Conservation (phyloP, 768 basidiomycete genomes). For the Trametes elegans region DNA sequence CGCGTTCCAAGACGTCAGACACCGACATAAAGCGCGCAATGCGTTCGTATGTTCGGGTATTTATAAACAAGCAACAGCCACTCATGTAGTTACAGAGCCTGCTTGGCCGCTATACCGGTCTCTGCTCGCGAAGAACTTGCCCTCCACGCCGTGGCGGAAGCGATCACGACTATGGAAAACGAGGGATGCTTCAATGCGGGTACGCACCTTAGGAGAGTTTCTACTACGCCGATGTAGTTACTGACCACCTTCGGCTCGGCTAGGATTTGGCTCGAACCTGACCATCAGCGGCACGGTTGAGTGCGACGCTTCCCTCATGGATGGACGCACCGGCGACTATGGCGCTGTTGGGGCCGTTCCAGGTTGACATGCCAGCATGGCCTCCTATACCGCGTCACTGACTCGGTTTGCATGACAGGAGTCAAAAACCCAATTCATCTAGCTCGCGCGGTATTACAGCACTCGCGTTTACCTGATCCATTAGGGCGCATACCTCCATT, state of each 20-base stretch:
- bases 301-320: conserved; percentile 80
- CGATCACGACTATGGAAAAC: conserved; percentile 63
- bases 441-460: conserved; percentile 55
- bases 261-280: conserved; percentile 80
- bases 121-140: conserved; percentile 27
- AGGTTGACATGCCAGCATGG: conserved; percentile 38
- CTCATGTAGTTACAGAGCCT: conserved; percentile 43
- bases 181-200: conserved; percentile 72
- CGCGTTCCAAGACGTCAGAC: conserved; percentile 39
- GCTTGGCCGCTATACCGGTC: conserved; percentile 39
- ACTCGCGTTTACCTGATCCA: conserved; percentile 44
- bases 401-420: conserved; percentile 43
- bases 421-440: conserved; percentile 67
- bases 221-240: too few relatives aligned
- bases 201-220: conserved; percentile 24
- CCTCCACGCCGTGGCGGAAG: conserved; percentile 48
- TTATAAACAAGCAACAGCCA: too few relatives aligned
- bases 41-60: conserved; percentile 39
- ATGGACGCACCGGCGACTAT: conserved; percentile 47
- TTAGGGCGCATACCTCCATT: conserved; percentile 71
- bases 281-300: conserved; percentile 74
- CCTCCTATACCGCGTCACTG: too few relatives aligned
- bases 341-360: conserved; percentile 74
- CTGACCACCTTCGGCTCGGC: too few relatives aligned
- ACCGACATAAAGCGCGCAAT: conserved; percentile 53